Percentiles rank a stretch among this genome's conserved stretches.
Evolutionary conservation across 2,329 filamentous ascomycete genomes (phyloP).

Genomic region (Fusarium chuoi): DNA sequence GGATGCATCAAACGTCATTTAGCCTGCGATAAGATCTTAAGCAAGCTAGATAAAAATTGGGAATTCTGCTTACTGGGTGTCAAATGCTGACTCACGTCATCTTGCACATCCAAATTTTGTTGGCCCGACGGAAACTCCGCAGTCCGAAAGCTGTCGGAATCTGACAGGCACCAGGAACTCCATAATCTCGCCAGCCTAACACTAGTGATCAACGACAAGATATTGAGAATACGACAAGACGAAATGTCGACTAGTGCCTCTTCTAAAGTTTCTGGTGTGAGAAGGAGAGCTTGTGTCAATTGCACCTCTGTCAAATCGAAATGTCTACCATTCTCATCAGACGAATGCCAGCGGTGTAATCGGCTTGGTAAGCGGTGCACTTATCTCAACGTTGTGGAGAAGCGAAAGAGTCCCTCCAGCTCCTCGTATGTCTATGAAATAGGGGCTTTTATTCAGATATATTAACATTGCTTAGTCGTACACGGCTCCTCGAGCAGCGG

Average conservation of each 20-base stretch:
- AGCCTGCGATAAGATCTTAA: not conserved
- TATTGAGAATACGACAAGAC: not conserved
- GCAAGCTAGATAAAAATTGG: not conserved
- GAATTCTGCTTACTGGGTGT: not conserved
- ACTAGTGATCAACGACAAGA: not conserved
- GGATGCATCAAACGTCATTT: not conserved
- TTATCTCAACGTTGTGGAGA: constrained; percentile 15
- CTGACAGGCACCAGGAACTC: not conserved
- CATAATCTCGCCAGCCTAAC: not conserved
- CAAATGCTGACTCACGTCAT: constrained; percentile 11
- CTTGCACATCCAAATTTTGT: not conserved
- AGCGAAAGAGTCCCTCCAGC: constrained; percentile 11
- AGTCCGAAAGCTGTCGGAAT: not conserved
- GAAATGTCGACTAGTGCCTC: not conserved
- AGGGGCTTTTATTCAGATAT: not conserved
- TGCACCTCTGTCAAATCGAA: constrained; percentile 27
- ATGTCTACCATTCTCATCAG: constrained; percentile 20
- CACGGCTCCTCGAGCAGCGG: not conserved
- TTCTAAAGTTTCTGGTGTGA: not conserved
- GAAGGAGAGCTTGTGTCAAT: constrained; percentile 26
- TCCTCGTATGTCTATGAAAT: not conserved
- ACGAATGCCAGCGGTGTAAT: constrained; percentile 26
- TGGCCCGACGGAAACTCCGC: constrained; percentile 16
- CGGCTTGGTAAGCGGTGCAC: constrained; percentile 17
- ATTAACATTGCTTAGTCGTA: not conserved